These are phyloP conservation scores for Cystobasidiaceae sp. DNA, from an alignment of 1,284 basidiomycete genomes.

Conservation along the genomic window DNA sequence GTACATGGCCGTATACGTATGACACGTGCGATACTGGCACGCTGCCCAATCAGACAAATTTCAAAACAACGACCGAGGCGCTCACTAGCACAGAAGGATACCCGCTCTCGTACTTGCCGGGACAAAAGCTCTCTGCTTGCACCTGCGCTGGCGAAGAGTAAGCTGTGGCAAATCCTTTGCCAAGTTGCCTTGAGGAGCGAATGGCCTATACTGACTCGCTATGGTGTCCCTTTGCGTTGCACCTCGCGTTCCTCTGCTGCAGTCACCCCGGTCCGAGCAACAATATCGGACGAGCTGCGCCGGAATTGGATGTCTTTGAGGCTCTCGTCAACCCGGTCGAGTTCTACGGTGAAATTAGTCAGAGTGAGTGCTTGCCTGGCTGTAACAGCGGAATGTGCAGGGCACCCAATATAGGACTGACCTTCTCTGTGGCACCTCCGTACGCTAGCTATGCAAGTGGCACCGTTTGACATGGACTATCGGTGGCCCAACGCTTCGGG, in stretches of 20 bases:
- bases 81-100: constrained; percentile 35
- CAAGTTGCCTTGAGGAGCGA: not conserved
- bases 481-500: constrained; percentile 44
- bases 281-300: constrained; percentile 50
- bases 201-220: not conserved
- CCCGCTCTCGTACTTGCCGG: constrained; percentile 51
- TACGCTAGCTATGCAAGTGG: constrained; percentile 50
- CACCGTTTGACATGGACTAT: constrained; percentile 53
- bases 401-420: too few species aligned
- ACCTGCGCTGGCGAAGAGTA: constrained; percentile 47
- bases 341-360: constrained; percentile 35
- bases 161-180: not conserved
- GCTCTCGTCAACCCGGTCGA: constrained; percentile 45
- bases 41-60: constrained; percentile 64
- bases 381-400: not conserved
- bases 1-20: constrained; percentile 61
- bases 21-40: constrained; percentile 74
- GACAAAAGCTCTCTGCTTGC: constrained; percentile 50
- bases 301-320: constrained; percentile 56
- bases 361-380: not conserved
- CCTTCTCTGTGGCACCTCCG: not conserved
- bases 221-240: not conserved
- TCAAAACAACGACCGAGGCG: constrained; percentile 35
- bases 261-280: constrained; percentile 49
- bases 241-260: too few species aligned